These are phyloP conservation scores for Naganishia vaughanmartiniae DNA, from an alignment of 768 basidiomycete genomes.

Conservation along the genomic window DNA sequence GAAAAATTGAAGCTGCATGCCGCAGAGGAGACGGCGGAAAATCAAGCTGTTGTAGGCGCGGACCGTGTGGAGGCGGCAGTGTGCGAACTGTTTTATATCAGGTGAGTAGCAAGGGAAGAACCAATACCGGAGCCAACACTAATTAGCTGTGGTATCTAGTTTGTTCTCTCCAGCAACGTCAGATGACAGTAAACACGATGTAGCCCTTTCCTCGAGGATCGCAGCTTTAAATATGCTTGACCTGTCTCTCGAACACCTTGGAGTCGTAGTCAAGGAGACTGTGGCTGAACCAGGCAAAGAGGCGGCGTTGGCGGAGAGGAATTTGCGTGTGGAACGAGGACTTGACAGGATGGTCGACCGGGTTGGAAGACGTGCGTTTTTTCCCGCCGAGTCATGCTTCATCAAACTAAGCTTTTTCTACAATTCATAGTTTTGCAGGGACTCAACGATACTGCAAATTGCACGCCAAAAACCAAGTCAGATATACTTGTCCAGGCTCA, in stretches of 20 bases:
- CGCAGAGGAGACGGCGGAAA: slow-evolving; percentile 51
- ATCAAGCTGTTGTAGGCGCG: slow-evolving; percentile 60
- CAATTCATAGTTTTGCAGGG: slow-evolving; percentile 57
- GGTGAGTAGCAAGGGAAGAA: slow-evolving; percentile 57
- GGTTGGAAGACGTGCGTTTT: slow-evolving; percentile 73
- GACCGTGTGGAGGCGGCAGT: slow-evolving; percentile 72
- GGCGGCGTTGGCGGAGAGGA: slow-evolving; percentile 26
- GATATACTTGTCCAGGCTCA: slow-evolving; percentile 77
- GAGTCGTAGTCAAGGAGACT: slow-evolving; percentile 67
- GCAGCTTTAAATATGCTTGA: slow-evolving; percentile 90
- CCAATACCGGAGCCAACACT: neutral
- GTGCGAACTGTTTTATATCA: slow-evolving; percentile 76
- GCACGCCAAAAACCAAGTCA: slow-evolving; percentile 74
- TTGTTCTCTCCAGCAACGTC: slow-evolving; percentile 72
- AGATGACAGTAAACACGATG: slow-evolving; percentile 84
- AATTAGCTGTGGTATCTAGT: slow-evolving; percentile 52
- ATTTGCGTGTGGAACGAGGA: slow-evolving; percentile 40
- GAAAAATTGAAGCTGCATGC: slow-evolving; percentile 31
- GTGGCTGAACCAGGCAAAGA: slow-evolving; percentile 53
- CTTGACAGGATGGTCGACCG: slow-evolving; percentile 65
- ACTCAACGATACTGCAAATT: slow-evolving; percentile 56
- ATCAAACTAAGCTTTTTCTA: neutral
- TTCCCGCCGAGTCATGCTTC: neutral
- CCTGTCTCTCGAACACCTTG: slow-evolving; percentile 80
- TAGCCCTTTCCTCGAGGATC: slow-evolving; percentile 79